A percentile compares a stretch with the other conserved stretches of the same genome.
Conservation (phyloP, 257 asterid genomes). For the Primulina huaijiensis region DNA sequence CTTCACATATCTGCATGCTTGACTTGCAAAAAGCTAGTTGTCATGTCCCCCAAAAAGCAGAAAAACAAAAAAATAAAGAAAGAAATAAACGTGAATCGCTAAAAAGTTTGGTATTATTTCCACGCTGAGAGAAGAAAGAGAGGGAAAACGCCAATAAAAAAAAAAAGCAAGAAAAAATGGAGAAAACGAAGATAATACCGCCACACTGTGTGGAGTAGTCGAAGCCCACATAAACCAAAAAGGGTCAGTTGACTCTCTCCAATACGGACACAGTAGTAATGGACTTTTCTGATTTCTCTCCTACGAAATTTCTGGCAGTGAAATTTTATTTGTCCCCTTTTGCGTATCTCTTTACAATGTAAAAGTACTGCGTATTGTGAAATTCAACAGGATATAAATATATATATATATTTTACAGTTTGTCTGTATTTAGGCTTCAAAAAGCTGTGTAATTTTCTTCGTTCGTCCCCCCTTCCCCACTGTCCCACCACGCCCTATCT, state of each 20-base stretch:
- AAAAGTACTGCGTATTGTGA: background rate
- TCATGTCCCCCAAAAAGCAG: background rate
- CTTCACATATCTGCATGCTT: slow-evolving; percentile 22
- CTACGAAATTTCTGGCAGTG: background rate
- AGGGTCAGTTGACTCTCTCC: background rate
- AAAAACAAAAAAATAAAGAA: too few species aligned
- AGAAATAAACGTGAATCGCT: background rate
- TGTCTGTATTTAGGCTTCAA: background rate
- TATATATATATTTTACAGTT: too few species aligned
- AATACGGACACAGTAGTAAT: background rate
- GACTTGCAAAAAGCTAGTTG: slow-evolving; percentile 16
- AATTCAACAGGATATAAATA: background rate
- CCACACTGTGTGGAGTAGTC: background rate
- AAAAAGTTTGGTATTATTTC: background rate
- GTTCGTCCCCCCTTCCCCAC: background rate
- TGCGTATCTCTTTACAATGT: background rate
- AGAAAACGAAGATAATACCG: background rate
- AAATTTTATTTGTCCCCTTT: background rate
- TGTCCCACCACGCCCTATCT: too few species aligned
- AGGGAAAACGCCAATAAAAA: background rate
- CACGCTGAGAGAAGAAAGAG: background rate
- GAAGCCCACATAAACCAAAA: background rate
- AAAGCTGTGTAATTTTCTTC: background rate
- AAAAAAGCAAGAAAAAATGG: background rate
- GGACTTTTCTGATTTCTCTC: background rate